These are phyloP conservation scores for Nicotiana sylvestris DNA, from an alignment of 257 asterid species.

Conservation along the genomic window DNA sequence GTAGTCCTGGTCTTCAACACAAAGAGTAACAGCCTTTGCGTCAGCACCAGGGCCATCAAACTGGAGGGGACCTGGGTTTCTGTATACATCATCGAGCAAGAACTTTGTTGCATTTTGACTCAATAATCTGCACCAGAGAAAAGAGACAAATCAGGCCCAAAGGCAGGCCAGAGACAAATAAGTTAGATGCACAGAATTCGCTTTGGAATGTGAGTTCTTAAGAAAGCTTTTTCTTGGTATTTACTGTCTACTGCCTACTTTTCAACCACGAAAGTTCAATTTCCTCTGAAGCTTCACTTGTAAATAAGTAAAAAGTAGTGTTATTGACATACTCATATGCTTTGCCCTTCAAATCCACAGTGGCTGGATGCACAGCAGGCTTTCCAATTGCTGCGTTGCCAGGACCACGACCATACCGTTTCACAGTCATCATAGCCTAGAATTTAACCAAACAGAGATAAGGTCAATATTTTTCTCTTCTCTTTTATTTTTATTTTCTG, in stretches of 20 bases:
- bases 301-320: neutral
- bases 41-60: conserved; percentile 97
- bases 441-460: neutral
- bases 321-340: conserved; percentile 63
- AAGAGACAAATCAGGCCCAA: neutral
- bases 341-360: conserved; percentile 93
- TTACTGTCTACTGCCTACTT: neutral
- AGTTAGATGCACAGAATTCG: neutral
- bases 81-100: conserved; percentile 76
- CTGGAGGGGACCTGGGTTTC: conserved; percentile 99
- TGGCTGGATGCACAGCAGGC: conserved; percentile 91
- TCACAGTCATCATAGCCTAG: conserved; percentile 93
- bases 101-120: conserved; percentile 80
- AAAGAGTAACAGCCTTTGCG: conserved; percentile 68
- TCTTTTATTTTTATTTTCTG: neutral
- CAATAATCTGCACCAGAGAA: conserved; percentile 44
- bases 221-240: neutral
- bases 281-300: neutral
- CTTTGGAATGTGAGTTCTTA: neutral
- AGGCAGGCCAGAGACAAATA: neutral
- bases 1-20: conserved; percentile 88
- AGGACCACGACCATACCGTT: conserved; percentile 79
- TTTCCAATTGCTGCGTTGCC: conserved; percentile 61
- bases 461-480: neutral
- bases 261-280: neutral